phyloP scores from a whole-genome alignment of 768 basidiomycete species.

The Porpolomopsis calyptriformis region DNA sequence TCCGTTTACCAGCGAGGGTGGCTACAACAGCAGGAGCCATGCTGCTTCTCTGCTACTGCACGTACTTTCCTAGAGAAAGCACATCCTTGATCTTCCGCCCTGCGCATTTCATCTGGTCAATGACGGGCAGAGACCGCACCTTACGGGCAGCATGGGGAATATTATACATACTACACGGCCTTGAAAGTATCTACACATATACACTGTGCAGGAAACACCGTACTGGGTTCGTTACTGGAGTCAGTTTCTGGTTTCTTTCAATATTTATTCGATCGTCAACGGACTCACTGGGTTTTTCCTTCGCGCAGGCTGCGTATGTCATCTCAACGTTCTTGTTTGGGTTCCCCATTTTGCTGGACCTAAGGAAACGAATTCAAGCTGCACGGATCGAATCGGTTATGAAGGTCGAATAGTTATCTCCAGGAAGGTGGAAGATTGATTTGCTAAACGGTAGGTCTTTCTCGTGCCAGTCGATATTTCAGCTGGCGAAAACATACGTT shows the following conservation, averaged over 20 bases:
- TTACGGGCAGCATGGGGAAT: slow-evolving; percentile 26
- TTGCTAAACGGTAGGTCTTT: too few relatives aligned
- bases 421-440: too few relatives aligned
- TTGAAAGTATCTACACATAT: slow-evolving; percentile 40
- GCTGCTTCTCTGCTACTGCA: slow-evolving; percentile 21
- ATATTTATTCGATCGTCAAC: not conserved
- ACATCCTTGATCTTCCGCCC: slow-evolving; percentile 22
- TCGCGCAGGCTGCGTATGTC: slow-evolving; percentile 42
- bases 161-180: slow-evolving; percentile 26
- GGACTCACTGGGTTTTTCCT: not conserved
- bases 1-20: slow-evolving; percentile 32
- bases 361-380: slow-evolving; percentile 49
- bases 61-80: slow-evolving; percentile 16
- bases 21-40: slow-evolving; percentile 22
- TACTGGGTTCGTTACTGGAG: slow-evolving; percentile 33
- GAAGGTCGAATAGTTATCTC: slow-evolving; percentile 64
- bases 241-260: too few relatives aligned
- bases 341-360: slow-evolving; percentile 40
- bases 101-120: slow-evolving; percentile 22
- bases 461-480: too few relatives aligned
- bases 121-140: slow-evolving; percentile 19
- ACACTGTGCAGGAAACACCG: slow-evolving; percentile 39
- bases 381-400: slow-evolving; percentile 72
- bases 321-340: slow-evolving; percentile 42
- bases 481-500: too few relatives aligned